phyloP scores from a whole-genome alignment of 129 eudicot species.

The Saussurea involucrata region DNA sequence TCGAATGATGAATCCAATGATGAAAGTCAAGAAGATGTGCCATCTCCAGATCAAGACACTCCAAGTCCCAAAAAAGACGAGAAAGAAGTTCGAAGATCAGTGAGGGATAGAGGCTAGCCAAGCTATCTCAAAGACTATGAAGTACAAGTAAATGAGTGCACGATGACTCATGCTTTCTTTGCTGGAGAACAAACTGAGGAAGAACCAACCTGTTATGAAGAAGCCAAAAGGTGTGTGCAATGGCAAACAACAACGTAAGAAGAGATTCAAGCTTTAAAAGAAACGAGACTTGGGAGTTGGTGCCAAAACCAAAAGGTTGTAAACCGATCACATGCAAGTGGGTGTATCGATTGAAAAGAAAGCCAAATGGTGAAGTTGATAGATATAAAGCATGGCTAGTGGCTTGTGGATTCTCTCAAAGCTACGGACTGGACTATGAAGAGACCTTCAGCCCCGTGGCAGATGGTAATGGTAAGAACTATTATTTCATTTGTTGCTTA shows the following conservation, averaged over 20 bases:
- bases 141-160: neutral
- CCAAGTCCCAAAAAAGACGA: no score
- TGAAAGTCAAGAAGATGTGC: no score
- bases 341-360: neutral
- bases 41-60: no score
- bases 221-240: neutral
- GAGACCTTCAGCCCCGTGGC: neutral
- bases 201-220: constrained; percentile 1
- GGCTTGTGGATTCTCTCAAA: neutral
- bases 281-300: constrained; percentile 6
- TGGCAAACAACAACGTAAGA: neutral
- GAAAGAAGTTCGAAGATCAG: neutral
- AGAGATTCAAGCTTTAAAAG: constrained; percentile 3
- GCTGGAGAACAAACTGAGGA: neutral
- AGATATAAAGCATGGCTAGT: neutral
- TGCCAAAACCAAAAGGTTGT: neutral
- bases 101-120: neutral
- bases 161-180: neutral
- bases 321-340: neutral
- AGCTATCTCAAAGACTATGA: neutral
- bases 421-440: neutral
- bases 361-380: neutral
- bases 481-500: constrained; percentile 7
- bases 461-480: neutral
- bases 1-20: no score